phyloP scores from a whole-genome alignment of 768 basidiomycete genomes.

The Russula sp. region DNA sequence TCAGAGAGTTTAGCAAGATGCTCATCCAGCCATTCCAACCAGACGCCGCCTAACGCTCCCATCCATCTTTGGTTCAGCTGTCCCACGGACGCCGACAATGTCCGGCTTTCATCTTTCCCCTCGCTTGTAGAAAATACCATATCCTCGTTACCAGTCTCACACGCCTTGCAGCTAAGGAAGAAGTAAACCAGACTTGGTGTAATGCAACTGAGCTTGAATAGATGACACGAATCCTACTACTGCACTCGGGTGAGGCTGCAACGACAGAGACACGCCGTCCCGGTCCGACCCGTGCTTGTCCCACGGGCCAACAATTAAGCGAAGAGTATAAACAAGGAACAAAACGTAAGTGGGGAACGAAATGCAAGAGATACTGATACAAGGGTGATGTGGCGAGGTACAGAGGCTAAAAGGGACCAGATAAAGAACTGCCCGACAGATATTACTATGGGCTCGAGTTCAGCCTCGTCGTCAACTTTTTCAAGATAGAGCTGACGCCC shows the following conservation, averaged over 20 bases:
- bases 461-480: constrained; percentile 32
- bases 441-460: constrained; percentile 2
- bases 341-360: not conserved
- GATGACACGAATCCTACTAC: constrained; percentile 14
- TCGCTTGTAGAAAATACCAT: not conserved
- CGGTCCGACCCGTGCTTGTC: not conserved
- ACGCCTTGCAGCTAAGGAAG: not conserved
- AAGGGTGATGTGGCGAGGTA: constrained; percentile 9
- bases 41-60: not conserved
- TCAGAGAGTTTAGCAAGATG: constrained; percentile 91
- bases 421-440: not conserved
- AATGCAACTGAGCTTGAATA: constrained; percentile 2
- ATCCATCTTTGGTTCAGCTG: not conserved
- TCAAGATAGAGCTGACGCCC: constrained; percentile 38
- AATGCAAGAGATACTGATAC: constrained; percentile 16
- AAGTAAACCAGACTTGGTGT: not conserved
- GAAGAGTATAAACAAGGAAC: constrained; percentile 12
- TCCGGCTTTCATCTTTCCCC: not conserved
- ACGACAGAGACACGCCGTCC: not conserved
- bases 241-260: not conserved
- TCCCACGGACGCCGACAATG: not conserved
- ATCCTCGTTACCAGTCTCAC: not conserved
- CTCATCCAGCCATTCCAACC: constrained; percentile 75
- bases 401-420: not conserved
- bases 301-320: constrained; percentile 1